Evolutionary conservation across 352 stramenopile genomes (phyloP).

Genomic region (Globisporangium uncinulatum): DNA sequence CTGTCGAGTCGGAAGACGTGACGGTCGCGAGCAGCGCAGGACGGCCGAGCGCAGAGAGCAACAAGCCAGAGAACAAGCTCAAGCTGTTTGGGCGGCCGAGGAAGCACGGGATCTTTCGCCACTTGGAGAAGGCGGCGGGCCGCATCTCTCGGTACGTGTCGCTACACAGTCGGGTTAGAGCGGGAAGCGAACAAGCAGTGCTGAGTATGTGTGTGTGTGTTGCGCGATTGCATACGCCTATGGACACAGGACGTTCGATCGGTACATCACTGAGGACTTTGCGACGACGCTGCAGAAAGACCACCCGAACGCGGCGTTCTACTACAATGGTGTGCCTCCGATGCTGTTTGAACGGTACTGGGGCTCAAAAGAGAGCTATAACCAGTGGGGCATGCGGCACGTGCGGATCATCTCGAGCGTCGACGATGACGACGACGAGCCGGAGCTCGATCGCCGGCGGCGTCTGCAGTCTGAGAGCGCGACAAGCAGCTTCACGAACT

Average conservation of each 20-base stretch:
- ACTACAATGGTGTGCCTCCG: conserved; percentile 40
- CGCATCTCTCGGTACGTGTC: conserved; percentile 34
- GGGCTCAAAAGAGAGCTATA: conserved; percentile 52
- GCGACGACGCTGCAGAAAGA: conserved; percentile 42
- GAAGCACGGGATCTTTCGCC: conserved; percentile 57
- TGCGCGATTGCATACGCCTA: neutral
- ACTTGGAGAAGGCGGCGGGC: conserved; percentile 45
- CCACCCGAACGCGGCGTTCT: conserved; percentile 50
- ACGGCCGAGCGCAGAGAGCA: conserved; percentile 30
- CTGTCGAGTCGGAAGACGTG: conserved; percentile 32
- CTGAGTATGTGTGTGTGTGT: neutral
- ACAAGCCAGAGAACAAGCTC: conserved; percentile 43
- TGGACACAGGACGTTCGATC: conserved; percentile 58
- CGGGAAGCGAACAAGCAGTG: neutral
- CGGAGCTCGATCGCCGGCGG: conserved; percentile 32
- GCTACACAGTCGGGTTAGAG: neutral
- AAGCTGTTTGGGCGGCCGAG: conserved; percentile 53
- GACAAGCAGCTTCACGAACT: conserved; percentile 4
- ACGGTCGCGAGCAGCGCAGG: conserved; percentile 25
- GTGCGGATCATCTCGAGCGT: conserved; percentile 35
- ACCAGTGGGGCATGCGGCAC: conserved; percentile 49
- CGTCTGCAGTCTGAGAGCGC: conserved; percentile 31
- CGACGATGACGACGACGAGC: neutral
- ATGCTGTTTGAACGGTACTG: conserved; percentile 54
- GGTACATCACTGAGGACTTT: conserved; percentile 60